Conservation (phyloP, 352 stramenopile genomes). For the Phytophthora crassamura region DNA sequence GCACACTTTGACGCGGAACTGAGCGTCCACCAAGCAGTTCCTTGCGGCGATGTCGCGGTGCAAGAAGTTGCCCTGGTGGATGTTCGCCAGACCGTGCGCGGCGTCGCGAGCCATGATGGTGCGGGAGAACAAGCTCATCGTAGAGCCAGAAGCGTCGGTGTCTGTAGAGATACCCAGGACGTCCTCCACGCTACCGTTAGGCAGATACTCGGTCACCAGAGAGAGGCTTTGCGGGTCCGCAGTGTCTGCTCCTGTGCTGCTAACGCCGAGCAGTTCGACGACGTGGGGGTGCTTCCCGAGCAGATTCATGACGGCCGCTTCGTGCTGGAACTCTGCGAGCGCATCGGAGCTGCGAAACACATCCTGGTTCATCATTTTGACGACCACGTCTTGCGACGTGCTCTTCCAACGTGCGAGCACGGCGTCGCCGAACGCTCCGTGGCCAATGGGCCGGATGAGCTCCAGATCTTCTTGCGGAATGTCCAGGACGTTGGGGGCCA, state of each 20-base stretch:
- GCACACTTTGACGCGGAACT: conserved; percentile 77
- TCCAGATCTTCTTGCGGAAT: conserved; percentile 63
- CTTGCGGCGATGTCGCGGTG: conserved; percentile 74
- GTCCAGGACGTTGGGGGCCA: conserved; percentile 47
- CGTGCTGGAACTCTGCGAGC: conserved; percentile 65
- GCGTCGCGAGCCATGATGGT: conserved; percentile 76
- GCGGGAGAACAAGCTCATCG: conserved; percentile 56
- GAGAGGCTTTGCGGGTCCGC: conserved; percentile 29
- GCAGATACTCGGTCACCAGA: conserved; percentile 74
- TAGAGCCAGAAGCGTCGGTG: neutral
- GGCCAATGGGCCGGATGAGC: conserved; percentile 63
- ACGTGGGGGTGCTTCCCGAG: conserved; percentile 78
- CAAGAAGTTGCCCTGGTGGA: conserved; percentile 67
- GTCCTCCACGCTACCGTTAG: conserved; percentile 71
- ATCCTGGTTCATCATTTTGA: conserved; percentile 65
- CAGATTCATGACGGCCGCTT: conserved; percentile 78
- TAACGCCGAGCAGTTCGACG: conserved; percentile 69
- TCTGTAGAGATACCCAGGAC: conserved; percentile 31
- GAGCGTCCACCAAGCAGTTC: conserved; percentile 68
- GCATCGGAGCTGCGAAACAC: conserved; percentile 51
- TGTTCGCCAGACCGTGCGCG: conserved; percentile 68
- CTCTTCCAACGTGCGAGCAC: conserved; percentile 69
- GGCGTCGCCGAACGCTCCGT: conserved; percentile 71
- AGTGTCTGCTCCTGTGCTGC: conserved; percentile 8
- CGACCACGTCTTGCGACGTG: conserved; percentile 58